phyloP scores from a whole-genome alignment of 345 rosid genomes.

The Limnanthes douglasii region DNA sequence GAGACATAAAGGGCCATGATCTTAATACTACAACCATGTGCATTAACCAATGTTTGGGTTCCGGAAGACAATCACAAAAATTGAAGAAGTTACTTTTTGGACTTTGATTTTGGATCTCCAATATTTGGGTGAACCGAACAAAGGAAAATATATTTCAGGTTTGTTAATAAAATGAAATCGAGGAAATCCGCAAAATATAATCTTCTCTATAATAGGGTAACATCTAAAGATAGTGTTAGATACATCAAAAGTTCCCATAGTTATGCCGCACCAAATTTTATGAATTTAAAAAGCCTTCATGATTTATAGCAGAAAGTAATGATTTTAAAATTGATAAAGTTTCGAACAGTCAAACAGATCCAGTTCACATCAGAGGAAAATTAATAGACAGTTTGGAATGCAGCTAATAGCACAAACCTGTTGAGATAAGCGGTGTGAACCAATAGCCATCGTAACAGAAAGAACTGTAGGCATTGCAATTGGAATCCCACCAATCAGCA shows the following conservation, averaged over 20 bases:
- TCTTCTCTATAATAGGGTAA: too few species aligned
- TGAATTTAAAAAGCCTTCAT: too few species aligned
- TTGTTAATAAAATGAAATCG: not conserved
- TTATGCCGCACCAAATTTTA: too few species aligned
- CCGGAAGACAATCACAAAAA: too few species aligned
- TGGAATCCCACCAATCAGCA: constrained; percentile 58
- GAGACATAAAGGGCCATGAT: not conserved
- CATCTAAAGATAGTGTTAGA: too few species aligned
- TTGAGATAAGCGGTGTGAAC: constrained; percentile 71
- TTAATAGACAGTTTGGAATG: not conserved
- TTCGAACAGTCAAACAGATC: too few species aligned
- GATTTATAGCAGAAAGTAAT: too few species aligned
- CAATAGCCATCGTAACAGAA: constrained; percentile 88
- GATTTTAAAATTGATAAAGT: too few species aligned
- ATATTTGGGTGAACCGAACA: too few species aligned
- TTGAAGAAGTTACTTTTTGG: too few species aligned
- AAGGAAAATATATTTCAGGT: not conserved
- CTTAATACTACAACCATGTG: not conserved
- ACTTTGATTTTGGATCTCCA: too few species aligned
- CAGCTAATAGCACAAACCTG: constrained; percentile 23
- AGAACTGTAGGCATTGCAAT: constrained; percentile 65
- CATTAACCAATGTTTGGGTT: not conserved
- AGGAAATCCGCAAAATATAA: not conserved
- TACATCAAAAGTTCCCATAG: too few species aligned
- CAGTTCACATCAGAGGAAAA: not conserved